These are phyloP conservation scores for Verruconis gallopava DNA, from an alignment of 2,329 filamentous ascomycete species.

Conservation along the genomic window DNA sequence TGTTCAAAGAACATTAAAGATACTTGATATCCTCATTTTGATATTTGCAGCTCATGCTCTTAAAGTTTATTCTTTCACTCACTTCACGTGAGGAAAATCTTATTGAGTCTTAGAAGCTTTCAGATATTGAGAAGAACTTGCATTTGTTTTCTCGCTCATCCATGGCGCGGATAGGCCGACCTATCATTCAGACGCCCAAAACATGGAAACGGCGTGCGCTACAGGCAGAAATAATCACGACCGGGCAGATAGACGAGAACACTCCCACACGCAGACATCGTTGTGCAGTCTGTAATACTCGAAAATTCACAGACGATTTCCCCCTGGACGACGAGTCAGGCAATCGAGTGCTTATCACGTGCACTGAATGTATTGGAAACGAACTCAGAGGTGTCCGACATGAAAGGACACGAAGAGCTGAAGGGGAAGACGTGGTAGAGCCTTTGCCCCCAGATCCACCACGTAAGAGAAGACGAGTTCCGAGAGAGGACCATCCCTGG, in stretches of 20 bases:
- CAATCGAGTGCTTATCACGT: background rate
- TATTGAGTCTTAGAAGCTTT: no score
- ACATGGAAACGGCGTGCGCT: background rate
- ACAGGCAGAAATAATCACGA: background rate
- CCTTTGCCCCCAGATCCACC: background rate
- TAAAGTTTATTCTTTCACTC: no score
- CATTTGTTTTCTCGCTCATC: no score
- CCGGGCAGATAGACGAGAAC: background rate
- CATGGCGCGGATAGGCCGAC: no score
- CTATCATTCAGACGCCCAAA: no score
- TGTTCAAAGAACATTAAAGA: no score
- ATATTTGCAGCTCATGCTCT: no score
- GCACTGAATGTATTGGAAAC: background rate
- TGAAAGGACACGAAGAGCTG: background rate
- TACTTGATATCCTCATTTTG: no score
- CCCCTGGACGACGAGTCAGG: background rate
- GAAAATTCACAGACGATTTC: background rate
- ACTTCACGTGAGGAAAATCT: no score
- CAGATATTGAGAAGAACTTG: no score
- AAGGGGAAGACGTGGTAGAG: background rate
- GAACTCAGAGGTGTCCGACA: background rate
- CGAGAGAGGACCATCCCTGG: conserved; percentile 3
- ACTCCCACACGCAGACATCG: background rate
- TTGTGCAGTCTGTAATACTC: conserved; percentile 7
- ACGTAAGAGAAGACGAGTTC: conserved; percentile 1